phyloP scores from a whole-genome alignment of 2,329 filamentous ascomycete genomes.

The Monilinia polystroma region DNA sequence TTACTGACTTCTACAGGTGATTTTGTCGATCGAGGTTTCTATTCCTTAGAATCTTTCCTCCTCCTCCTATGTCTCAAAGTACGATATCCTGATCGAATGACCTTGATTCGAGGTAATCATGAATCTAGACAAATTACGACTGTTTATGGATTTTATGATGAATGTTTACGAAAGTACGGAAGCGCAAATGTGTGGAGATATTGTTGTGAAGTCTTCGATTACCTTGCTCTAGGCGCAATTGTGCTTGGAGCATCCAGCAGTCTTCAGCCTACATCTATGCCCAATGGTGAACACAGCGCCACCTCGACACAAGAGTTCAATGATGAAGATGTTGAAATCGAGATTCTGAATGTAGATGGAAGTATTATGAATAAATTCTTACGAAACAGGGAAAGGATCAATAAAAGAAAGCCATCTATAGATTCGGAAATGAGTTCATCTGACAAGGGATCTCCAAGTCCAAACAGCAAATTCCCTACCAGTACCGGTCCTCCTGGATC shows the following conservation, averaged over 20 bases:
- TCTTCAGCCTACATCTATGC: slow-evolving; percentile 49
- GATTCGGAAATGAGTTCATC: slow-evolving; percentile 43
- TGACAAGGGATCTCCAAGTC: slow-evolving; percentile 33
- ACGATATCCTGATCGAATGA: slow-evolving; percentile 95
- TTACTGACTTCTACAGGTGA: slow-evolving; percentile 59
- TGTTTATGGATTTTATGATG: slow-evolving; percentile 97
- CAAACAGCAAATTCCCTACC: slow-evolving; percentile 44
- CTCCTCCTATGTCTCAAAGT: slow-evolving; percentile 95
- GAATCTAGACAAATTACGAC: slow-evolving; percentile 96
- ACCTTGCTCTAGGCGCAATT: slow-evolving; percentile 94
- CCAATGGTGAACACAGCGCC: slow-evolving; percentile 44
- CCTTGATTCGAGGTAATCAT: slow-evolving; percentile 90
- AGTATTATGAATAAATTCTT: slow-evolving; percentile 73
- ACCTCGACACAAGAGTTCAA: slow-evolving; percentile 49
- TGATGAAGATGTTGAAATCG: slow-evolving; percentile 82
- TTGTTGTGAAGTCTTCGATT: slow-evolving; percentile 98
- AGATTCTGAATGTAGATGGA: slow-evolving; percentile 83
- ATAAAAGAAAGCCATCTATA: slow-evolving; percentile 41
- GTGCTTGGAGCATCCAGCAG: slow-evolving; percentile 83
- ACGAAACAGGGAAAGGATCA: slow-evolving; percentile 44
- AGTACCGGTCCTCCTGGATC: slow-evolving; percentile 75
- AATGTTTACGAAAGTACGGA: slow-evolving; percentile 93
- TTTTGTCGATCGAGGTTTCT: slow-evolving; percentile 97
- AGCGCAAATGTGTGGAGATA: slow-evolving; percentile 96
- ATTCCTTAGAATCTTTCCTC: slow-evolving; percentile 94